Evolutionary conservation across 257 asterid genomes (phyloP), one percentile per base, ranked within the genome.

Genomic region (Handroanthus guayacan): DNA sequence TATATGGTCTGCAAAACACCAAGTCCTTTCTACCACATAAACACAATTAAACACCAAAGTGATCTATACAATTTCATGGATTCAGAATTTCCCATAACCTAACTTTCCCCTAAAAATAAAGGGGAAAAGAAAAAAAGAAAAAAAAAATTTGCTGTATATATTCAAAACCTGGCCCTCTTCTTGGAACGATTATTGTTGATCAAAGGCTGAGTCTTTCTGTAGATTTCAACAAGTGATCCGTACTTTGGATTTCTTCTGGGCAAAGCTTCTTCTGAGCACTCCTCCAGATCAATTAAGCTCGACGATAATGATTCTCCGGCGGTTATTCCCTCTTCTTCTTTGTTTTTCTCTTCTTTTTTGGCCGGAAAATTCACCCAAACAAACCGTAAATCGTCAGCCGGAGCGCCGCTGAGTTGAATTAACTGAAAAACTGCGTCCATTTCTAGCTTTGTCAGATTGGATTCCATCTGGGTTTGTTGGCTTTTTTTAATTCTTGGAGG

Each of bases 371-470:
- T 54, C 66, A 78, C 51, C 84, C 66, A 78, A 4, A 47, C 38
- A 9, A 72, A 74, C 9, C 43, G 75, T 9, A 75, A 62, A 50
- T 75, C 85, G 39, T 61, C 82, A 48, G 50, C 66, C 9, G 61
- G 79, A 72, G 75, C 61, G 80, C 92, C 84, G 78, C 95, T 84
- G 61, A 91, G 91, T 65, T 85, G 91, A 76, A 89, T 84, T 3
- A 89, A 68, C 85, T 86, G 95, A 67, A 84, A 62, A 45, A 87
- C 96, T 6, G 93, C 97, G 82, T 86, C 86, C 52, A 88, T 64
- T 77, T 88, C 96, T 20, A 72, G 84, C 71, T 89, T 75, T 4
- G 92, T 80, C 4, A 91, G 86, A 38, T 67, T 74, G 62, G 86
- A 84, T 68, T 82, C 88, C 88, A 79, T 80, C 75, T 65, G 79